A percentile compares a stretch with the other conserved stretches of the same genome.
Evolutionary conservation across 2,329 filamentous ascomycete genomes (phyloP).

Genomic region (Colletotrichum karsti): DNA sequence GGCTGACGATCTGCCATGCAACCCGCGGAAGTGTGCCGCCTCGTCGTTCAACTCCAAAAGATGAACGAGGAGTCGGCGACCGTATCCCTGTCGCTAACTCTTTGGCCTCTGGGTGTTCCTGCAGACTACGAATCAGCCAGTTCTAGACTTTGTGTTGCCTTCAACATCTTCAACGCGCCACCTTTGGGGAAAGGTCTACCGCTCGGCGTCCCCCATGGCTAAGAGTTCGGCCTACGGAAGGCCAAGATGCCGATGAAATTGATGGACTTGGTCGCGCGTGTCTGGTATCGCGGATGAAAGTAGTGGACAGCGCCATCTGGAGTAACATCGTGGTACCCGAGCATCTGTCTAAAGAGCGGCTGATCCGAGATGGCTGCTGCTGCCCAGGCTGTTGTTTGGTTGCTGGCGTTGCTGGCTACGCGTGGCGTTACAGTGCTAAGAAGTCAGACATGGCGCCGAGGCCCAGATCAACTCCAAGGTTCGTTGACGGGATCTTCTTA

Average conservation of each 20-base stretch:
- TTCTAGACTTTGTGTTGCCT: background rate
- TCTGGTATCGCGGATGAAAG: background rate
- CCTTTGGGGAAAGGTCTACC: too few relatives aligned
- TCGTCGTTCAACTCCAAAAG: slow-evolving; percentile 1
- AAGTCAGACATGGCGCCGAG: background rate
- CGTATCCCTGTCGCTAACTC: background rate
- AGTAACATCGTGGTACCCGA: slow-evolving; percentile 21
- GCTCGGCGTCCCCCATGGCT: too few relatives aligned
- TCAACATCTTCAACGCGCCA: too few relatives aligned
- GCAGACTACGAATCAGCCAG: too few relatives aligned
- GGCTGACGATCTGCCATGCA: background rate
- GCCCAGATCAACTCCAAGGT: background rate
- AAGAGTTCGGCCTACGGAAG: too few relatives aligned
- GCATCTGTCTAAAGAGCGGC: slow-evolving; percentile 6
- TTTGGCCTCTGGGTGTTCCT: background rate
- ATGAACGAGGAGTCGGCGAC: background rate
- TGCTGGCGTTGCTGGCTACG: too few relatives aligned
- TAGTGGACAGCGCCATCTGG: background rate
- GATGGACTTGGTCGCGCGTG: background rate
- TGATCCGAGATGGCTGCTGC: background rate
- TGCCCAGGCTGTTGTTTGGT: background rate
- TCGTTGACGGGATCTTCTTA: slow-evolving; percentile 34
- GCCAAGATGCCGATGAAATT: too few relatives aligned
- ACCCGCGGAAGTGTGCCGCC: slow-evolving; percentile 6
- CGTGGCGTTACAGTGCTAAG: slow-evolving; percentile 15